These are phyloP conservation scores for Rhytidiadelphus loreus DNA, from an alignment of 225 moss, liverwort and hornwort genomes.

Conservation along the genomic window DNA sequence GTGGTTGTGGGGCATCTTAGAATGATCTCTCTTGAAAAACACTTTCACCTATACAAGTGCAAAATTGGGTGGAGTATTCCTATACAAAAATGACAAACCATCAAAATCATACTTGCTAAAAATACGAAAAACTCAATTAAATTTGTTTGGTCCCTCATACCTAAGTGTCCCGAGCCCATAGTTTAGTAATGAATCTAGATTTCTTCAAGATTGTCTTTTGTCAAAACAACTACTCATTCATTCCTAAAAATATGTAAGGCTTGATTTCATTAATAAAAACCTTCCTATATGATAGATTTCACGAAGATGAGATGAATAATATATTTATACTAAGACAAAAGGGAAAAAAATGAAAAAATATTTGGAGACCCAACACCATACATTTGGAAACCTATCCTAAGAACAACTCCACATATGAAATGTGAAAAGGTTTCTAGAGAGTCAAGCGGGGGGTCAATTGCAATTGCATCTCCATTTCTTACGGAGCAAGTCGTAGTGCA, in stretches of 20 bases:
- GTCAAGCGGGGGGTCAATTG: rapidly evolving
- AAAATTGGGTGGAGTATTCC: neutral
- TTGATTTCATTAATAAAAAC: neutral
- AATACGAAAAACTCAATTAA: neutral
- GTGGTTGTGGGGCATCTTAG: neutral
- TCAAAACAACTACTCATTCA: neutral
- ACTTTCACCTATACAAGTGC: neutral
- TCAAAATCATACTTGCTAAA: neutral
- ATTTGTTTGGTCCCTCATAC: neutral
- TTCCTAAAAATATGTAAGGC: neutral
- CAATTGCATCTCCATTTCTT: neutral
- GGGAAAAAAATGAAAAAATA: neutral
- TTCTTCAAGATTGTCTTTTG: neutral
- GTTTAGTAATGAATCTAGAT: neutral
- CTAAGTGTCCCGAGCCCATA: no score
- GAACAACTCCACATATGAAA: neutral
- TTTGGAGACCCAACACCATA: neutral
- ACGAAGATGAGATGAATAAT: neutral
- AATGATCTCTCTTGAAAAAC: neutral
- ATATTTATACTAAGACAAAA: neutral
- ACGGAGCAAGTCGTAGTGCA: rapidly evolving
- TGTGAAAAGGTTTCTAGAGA: rapidly evolving
- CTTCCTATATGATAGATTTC: neutral
- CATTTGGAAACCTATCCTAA: rapidly evolving
- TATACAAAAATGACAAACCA: neutral